These are phyloP conservation scores for Corchorus capsularis DNA, from an alignment of 345 rosid species.

Conservation along the genomic window DNA sequence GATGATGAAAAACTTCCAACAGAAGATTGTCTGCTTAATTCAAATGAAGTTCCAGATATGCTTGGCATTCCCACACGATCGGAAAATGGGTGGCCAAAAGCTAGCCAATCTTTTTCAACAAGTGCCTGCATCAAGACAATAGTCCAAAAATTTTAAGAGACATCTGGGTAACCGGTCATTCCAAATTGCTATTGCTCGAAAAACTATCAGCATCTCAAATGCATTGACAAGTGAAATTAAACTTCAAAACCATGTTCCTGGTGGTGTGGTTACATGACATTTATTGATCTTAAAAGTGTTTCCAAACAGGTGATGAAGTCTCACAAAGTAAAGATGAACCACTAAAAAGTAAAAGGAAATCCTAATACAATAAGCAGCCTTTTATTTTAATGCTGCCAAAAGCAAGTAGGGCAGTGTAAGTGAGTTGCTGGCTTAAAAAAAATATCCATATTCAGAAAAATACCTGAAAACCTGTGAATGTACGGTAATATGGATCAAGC, in stretches of 20 bases:
- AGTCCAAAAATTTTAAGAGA: slow-evolving; percentile 11
- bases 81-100: slow-evolving; percentile 98
- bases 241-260: neutral
- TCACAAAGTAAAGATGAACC: slow-evolving; percentile 14
- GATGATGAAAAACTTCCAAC: slow-evolving; percentile 72
- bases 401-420: neutral
- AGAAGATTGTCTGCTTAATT: slow-evolving; percentile 76
- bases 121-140: slow-evolving; percentile 61
- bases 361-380: slow-evolving; percentile 13
- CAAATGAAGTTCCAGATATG: slow-evolving; percentile 60
- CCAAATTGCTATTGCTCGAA: neutral
- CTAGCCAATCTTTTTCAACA: slow-evolving; percentile 97
- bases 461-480: slow-evolving; percentile 97
- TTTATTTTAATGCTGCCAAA: neutral
- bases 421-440: neutral
- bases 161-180: neutral
- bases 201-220: slow-evolving; percentile 10
- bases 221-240: slow-evolving; percentile 9
- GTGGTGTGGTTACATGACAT: neutral
- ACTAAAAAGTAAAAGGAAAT: slow-evolving; percentile 7
- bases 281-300: neutral
- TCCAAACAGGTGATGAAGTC: slow-evolving; percentile 1
- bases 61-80: slow-evolving; percentile 93
- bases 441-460: slow-evolving; percentile 13
- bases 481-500: slow-evolving; percentile 96